phyloP scores from a whole-genome alignment of 2,329 filamentous ascomycete species.

The Exophiala calicioides region DNA sequence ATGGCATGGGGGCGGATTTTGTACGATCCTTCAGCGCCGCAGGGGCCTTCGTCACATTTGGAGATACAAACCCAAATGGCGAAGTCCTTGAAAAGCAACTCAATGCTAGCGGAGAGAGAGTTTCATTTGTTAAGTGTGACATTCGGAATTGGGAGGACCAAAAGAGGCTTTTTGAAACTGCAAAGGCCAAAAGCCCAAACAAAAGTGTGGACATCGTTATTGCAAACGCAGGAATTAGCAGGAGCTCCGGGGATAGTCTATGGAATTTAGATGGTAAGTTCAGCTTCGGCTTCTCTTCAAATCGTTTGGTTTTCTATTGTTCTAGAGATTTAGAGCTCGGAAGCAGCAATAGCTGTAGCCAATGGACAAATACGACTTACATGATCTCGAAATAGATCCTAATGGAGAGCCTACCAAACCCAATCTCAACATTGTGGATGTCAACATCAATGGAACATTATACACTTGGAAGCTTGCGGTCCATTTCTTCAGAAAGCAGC shows the following conservation, averaged over 20 bases:
- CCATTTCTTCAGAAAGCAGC: slow-evolving; percentile 48
- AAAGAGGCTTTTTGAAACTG: slow-evolving; percentile 44
- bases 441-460: slow-evolving; percentile 46
- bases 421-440: slow-evolving; percentile 45
- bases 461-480: slow-evolving; percentile 52
- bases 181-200: slow-evolving; percentile 39
- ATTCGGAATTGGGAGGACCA: slow-evolving; percentile 49
- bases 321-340: neutral
- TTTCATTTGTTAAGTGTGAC: slow-evolving; percentile 44
- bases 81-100: slow-evolving; percentile 13
- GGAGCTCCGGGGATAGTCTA: slow-evolving; percentile 39
- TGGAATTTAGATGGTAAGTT: slow-evolving; percentile 44
- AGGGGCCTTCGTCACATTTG: slow-evolving; percentile 47
- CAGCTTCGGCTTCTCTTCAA: too few species aligned
- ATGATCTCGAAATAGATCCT: slow-evolving; percentile 4
- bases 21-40: slow-evolving; percentile 39
- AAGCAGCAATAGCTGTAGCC: too few species aligned
- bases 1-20: slow-evolving; percentile 43
- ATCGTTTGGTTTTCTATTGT: too few species aligned
- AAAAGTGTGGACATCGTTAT: slow-evolving; percentile 50
- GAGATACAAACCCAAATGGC: slow-evolving; percentile 25
- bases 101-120: slow-evolving; percentile 3
- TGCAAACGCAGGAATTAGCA: slow-evolving; percentile 49
- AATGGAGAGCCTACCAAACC: slow-evolving; percentile 40
- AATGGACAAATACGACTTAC: too few species aligned